Evolutionary conservation across 1,284 basidiomycete genomes (phyloP).

Genomic region (Xanthoconium separans): DNA sequence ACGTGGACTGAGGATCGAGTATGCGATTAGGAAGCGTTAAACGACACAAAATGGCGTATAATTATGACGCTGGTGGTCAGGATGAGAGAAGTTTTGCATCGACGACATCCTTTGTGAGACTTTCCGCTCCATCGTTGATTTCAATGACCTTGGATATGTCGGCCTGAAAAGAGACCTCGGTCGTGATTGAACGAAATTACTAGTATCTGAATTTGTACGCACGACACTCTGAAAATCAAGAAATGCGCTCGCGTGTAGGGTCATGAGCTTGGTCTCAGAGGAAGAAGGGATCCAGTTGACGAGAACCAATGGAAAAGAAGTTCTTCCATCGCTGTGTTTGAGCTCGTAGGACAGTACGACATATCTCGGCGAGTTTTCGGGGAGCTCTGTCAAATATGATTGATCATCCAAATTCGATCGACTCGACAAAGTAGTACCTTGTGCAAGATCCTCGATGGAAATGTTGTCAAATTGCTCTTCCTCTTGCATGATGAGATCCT

Average conservation of each 20-base stretch:
- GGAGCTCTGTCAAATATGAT: constrained; percentile 64
- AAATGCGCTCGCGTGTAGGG: constrained; percentile 81
- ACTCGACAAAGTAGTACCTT: constrained; percentile 51
- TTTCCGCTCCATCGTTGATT: constrained; percentile 77
- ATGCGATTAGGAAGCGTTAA: not conserved
- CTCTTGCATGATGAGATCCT: constrained; percentile 75
- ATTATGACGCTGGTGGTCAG: constrained; percentile 2
- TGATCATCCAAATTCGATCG: constrained; percentile 2
- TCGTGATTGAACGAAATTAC: constrained; percentile 1
- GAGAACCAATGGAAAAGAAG: constrained; percentile 80
- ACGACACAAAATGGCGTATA: not conserved
- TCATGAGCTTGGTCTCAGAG: constrained; percentile 75
- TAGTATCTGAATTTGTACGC: constrained; percentile 27
- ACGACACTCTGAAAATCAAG: constrained; percentile 78
- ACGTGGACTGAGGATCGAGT: not conserved
- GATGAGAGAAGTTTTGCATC: constrained; percentile 56
- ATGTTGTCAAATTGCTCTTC: constrained; percentile 78
- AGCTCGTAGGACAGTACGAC: constrained; percentile 84
- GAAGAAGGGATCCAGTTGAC: constrained; percentile 85
- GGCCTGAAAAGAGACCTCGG: constrained; percentile 41
- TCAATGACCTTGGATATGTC: constrained; percentile 78
- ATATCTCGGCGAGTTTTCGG: constrained; percentile 88
- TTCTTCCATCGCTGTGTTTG: constrained; percentile 79
- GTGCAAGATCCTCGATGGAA: constrained; percentile 78
- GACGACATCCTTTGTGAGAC: constrained; percentile 69